Evolutionary conservation across 306 rosid species (phyloP), one percentile per base, ranked within the genome.

Genomic region (Glycine soja): DNA sequence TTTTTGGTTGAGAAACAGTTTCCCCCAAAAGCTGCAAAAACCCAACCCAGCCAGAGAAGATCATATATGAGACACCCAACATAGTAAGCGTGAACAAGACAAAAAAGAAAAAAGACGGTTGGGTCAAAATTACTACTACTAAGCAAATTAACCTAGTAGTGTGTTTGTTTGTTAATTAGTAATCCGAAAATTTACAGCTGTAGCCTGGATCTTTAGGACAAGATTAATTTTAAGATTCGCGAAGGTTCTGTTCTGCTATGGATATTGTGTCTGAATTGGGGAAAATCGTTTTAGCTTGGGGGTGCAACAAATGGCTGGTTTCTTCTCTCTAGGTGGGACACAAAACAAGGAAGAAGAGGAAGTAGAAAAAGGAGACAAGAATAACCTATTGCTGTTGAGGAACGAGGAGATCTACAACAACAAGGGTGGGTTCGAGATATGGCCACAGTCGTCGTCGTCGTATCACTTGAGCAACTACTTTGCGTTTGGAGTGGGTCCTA

Each of bases 291-390:
- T 88, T 89, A 81, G 85, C 66, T 82, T 72, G 84, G 78, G 88
- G 84, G 89, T 88, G 88, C 85, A 86, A 90, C 75, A 88, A 87
- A 88, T 95, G 99, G 99, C 99, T 64, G 97, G 92, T 56, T 87
- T 91, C n/a, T 95, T 95, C 87, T 88, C 92, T 88, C 88, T 95
- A 92, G 92, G 97, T 19, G 97, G 92, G 47, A 80, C 74, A 69
- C 56, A 69, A 5, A 52, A 54, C 32, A 36, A 32, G n/a, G 83
- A 81, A 12, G 78, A 72, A 30, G 84, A 80, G 63, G 79, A 18
- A 68, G 76, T 66, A 42, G 86, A 70, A 52, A 74, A 75, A n/a
- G 12, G 81, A 59, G 85, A 15, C 51, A 59, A 1, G 69, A 81
- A 32, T 71, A 90, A 62, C 75, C 85, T 88, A 52, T 88, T 81